These are phyloP conservation scores for Lactarius sp. DNA, from an alignment of 768 basidiomycete species.

Conservation along the genomic window DNA sequence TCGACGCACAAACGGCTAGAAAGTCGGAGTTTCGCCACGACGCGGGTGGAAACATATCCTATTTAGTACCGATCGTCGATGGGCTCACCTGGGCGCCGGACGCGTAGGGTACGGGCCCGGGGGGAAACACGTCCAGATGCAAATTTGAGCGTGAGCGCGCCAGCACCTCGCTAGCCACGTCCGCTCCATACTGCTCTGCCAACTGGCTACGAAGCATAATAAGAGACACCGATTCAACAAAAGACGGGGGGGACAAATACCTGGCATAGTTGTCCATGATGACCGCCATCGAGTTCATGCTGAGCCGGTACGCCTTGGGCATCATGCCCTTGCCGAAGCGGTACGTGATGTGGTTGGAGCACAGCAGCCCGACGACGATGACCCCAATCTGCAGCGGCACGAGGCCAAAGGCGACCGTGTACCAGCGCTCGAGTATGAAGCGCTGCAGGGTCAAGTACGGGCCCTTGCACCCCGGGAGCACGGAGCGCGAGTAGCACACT, in stretches of 20 bases:
- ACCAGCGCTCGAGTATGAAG: conserved; percentile 56
- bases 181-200: conserved; percentile 66
- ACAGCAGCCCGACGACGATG: conserved; percentile 61
- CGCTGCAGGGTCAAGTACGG: conserved; percentile 56
- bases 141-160: conserved; percentile 53
- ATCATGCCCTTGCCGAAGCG: conserved; percentile 87
- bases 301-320: conserved; percentile 76
- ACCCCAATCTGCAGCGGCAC: conserved; percentile 63
- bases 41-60: not conserved
- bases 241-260: conserved; percentile 37
- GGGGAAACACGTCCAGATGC: conserved; percentile 35
- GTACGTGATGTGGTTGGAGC: conserved; percentile 81
- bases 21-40: not conserved
- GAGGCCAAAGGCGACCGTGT: conserved; percentile 55
- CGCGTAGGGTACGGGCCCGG: conserved; percentile 31
- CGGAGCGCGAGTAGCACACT: conserved; percentile 68
- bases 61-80: conserved; percentile 3
- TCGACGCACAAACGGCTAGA: not conserved
- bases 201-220: conserved; percentile 48
- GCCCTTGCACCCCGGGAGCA: conserved; percentile 70
- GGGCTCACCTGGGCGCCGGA: not conserved
- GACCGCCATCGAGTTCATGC: conserved; percentile 67
- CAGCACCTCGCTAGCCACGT: conserved; percentile 55
- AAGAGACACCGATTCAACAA: too few relatives aligned
- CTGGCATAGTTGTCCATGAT: conserved; percentile 84